Evolutionary conservation across 1,284 basidiomycete genomes (phyloP), one percentile per base, ranked within the genome.

Genomic region (Moesziomyces sp.): DNA sequence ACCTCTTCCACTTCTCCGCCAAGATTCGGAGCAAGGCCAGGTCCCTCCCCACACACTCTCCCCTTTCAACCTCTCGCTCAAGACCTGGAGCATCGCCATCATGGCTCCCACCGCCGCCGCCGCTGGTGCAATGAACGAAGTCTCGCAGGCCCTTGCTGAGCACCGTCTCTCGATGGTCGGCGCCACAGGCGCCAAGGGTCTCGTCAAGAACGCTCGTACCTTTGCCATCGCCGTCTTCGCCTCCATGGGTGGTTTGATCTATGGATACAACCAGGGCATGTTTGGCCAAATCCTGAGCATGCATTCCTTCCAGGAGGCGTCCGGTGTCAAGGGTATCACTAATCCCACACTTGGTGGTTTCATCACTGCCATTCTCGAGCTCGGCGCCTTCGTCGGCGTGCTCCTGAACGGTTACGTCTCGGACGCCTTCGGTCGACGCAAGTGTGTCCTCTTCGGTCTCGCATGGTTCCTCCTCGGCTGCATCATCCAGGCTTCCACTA

Each of bases 171-270:
- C 57, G 43, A 67, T 73, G 54, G 70, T 68, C 42, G 70, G 70
- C 23, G 54, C 70, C 18, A 68, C 75, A 1, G 78, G 78, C 14
- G 59, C 73, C 19, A 45, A 44, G 21, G 78, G 78, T 45, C 72
- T 80, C 52, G 26, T 79, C 52, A 61, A 63, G 58, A 80, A 80
- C 50, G 58, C 58, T 13, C 57, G 71, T 24, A 77, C 77, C 49
- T 64, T 74, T 43, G 30, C 60, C 46, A 80, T 79, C 35, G 78
- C 78, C 45, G 59, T 80, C 34, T 80, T 80, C 48, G 92, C 90
- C 0, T 91, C 90, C 16, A 88, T 93, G 74, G 92, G 92, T 4
- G 91, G 92, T 0, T 82, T 93, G 49, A 88, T 91, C 24, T 93
- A 93, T 83, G 92, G 92, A 5, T 91, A 91, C 82, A 90, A 91